Evolutionary conservation across 768 basidiomycete species (phyloP), one percentile per base, ranked within the genome.

Genomic region (Termitomyces sp.): DNA sequence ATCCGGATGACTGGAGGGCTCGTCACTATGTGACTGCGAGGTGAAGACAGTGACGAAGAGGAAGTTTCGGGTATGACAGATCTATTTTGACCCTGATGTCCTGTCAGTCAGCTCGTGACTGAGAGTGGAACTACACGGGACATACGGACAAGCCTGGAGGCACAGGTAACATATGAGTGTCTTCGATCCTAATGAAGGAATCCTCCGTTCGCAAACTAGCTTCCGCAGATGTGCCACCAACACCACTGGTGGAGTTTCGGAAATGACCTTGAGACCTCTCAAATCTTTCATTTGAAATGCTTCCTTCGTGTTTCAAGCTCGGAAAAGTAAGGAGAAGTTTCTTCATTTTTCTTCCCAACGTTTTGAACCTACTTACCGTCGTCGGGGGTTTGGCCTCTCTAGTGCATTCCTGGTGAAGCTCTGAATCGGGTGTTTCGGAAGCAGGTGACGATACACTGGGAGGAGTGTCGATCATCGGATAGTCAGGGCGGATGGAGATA

Each of bases 131-230:
- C 15, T 13, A 26, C 24, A 34, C 16, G 15, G 24, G 18, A 45
- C 68, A 56, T 58, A 70, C 70, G 16, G 50, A 20, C 49, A 71
- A 64, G 16, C 70, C 69, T 58, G 70, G 70, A 33, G 70, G 70
- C 28, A 62, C 59, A 10, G 64, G 59, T 46, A 64, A 60, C 26
- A 29, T 15, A 39, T 39, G 5, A 26, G 16, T 55, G n/a, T 22
- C 28, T 20, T 39, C 36, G 13, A 39, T 29, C 45, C 3, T 31
- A 34, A 46, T 16, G 39, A 37, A 9, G 5, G 51, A 56, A 36
- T 59, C 37, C 18, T 56, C 52, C 28, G 12, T 33, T 33, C 5
- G 24, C 26, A 45, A 29, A n/a, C 26, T 24, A 44, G 22, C 24
- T 37, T 36, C 50, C 15, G 16, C 31, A n/a, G 28, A 39, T 26